Percentiles rank a stretch among this genome's conserved stretches.
phyloP scores from a whole-genome alignment of 768 basidiomycete genomes.

The Jaapia argillacea region DNA sequence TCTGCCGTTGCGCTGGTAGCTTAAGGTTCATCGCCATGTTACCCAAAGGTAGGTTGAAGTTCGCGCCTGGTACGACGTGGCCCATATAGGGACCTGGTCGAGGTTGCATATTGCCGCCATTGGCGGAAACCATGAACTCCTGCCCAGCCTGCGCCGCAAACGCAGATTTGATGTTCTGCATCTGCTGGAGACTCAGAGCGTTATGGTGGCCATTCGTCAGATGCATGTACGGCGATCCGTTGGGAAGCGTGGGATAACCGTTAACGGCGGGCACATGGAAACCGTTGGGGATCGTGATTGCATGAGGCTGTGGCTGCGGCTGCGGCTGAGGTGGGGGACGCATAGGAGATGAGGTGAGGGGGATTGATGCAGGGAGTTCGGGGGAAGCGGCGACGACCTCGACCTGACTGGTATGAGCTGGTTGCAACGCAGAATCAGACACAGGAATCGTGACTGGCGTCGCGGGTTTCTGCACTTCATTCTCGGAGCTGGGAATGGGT shows the following conservation, averaged over 20 bases:
- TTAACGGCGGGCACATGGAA: conserved; percentile 23
- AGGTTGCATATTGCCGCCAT: conserved; percentile 35
- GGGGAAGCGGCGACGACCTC: too few species aligned
- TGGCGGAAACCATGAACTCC: conserved; percentile 26
- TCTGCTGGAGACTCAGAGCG: conserved; percentile 43
- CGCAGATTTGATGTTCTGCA: conserved; percentile 49
- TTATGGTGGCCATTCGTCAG: conserved; percentile 24
- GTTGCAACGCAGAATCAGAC: not conserved
- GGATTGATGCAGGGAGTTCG: not conserved
- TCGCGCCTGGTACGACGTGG: conserved; percentile 17
- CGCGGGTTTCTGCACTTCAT: too few species aligned
- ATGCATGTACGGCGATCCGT: conserved; percentile 22
- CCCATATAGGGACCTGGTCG: conserved; percentile 22
- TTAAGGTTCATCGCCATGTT: conserved; percentile 23
- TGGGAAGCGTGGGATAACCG: conserved; percentile 32
- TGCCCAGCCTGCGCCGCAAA: conserved; percentile 32
- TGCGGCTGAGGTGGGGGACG: conserved; percentile 41
- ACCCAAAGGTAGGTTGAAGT: conserved; percentile 19
- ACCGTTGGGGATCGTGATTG: conserved; percentile 31
- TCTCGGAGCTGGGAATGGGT: too few species aligned
- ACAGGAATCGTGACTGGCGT: too few species aligned
- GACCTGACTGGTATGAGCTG: not conserved
- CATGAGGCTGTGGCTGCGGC: conserved; percentile 22
- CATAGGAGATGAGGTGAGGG: conserved; percentile 23
- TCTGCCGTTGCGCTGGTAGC: conserved; percentile 25